Base-by-base conservation (phyloP, 1,139 yeast species). In the Chernovozyma aurita region DNA sequence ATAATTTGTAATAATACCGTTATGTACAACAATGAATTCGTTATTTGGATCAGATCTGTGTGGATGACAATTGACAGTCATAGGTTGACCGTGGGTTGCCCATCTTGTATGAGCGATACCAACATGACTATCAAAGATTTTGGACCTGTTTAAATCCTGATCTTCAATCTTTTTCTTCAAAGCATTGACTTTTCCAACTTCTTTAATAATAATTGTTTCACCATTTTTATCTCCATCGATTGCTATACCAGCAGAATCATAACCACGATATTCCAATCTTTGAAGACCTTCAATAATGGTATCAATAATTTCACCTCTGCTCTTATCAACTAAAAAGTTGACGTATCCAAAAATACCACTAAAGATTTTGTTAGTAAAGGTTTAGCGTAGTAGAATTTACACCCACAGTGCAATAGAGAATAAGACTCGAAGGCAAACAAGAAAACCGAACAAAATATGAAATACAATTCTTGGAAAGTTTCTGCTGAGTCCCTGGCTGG, bases 41-140 rank as follows among this genome's bases (percentile, higher is more conserved):
- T 84, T 84, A 36, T 65, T 63, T 9, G 75, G 73, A 59, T 87
- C 98, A 1, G 96, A 86, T 50, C 94, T 72, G 59, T 92, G 98
- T 36, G 99, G 99, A 59, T 94, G 99, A 61, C 97, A 92, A 70
- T 94, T 94, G 46, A 65, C 57, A 42, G 74, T 78, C 52, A 77
- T 78, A 39, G 97, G 97, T 53, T 82, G 86, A 63, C 99, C 99
- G 63, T 94, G 99, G 31, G 99, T 94, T 33, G 99, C 98, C 99
- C 99, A 94, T 72, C 99, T 84, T 14, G 99, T 94, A 65, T 94
- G 99, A 28, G 98, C 97, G 60, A 94, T 92, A 58, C 95, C 98
- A 42, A 82, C 92, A 57, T 92, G 98, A 61, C 84, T 80, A 50
- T 80, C 83, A 55, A 87, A 87, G 18, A 78, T 72, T 38, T 76